Base-by-base conservation (phyloP, 352 stramenopile genomes). In the Phytopythium chamaehyphon region DNA sequence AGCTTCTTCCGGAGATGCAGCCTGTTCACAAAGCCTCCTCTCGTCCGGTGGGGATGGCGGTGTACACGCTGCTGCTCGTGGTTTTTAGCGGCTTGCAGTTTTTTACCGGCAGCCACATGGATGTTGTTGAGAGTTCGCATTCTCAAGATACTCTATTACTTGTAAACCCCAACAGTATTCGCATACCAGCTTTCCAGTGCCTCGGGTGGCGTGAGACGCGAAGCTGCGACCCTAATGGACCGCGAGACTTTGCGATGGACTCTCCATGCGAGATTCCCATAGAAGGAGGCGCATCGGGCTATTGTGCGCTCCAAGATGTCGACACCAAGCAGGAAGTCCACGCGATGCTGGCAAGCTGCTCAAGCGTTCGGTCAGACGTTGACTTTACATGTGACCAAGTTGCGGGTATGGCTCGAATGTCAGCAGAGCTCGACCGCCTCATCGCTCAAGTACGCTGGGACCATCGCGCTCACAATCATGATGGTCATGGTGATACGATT, bases 121-220 rank as follows among this genome's bases (percentile, higher is more conserved):
- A 9, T 33, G 9, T n/a, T n/a, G n/a, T 33, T 33, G 28, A 33
- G 28, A 33, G 28, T 9, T 33, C 9, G 28, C 28, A 33, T 10
- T 9, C 28, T 10, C 5, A 10, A 33, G 28, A 33, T 9, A 33
- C 9, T 9, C 9, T 33, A 33, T 10, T 9, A 9, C 33, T 62
- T 14, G 23, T 63, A 36, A 21, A 59, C 16, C 36, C 48, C 2
- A 38, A 45, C 11, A 57, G 5, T 10, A 33, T 33, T 33, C 28
- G 28, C 28, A 21, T 47, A 31, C 61, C 57, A 36, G 47, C 66
- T 9, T 53, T 71, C 51, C 50, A 66, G 46, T 88, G 73, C 40
- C 24, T 73, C 0, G 64, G 64, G 37, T 87, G 76, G 76, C 64
- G 60, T 39, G 66, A 76, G 42, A 82, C 73, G 8, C 61, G 69